Base-by-base conservation (phyloP, 2,329 filamentous ascomycete species). In the Nectriaceae sp. region DNA sequence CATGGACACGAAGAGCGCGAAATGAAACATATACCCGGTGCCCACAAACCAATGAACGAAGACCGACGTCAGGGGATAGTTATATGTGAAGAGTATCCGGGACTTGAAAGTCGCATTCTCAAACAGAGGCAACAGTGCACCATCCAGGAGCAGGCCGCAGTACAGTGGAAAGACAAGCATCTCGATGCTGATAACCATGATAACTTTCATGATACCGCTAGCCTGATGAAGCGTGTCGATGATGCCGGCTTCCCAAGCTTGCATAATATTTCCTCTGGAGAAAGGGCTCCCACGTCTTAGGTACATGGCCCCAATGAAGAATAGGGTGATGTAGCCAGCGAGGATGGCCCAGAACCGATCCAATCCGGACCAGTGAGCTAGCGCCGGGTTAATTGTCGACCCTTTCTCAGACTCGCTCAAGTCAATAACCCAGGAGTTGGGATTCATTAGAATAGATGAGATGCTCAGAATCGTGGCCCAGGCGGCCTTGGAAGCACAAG, bases 21-120 rank as follows among this genome's bases (percentile, higher is more conserved):
- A 99, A 67, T 99, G 94, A 73, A 99, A 99, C 95, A 99, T 99
- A 70, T 99, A 99, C 54, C 92, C 96, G 3, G 94, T 99, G 41
- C 94, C 94, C 47, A 97, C 87, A 65, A 99, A 99, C 94, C 94
- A 99, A 68, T 99, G 94, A 44, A 97, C 88, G 67, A 99, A 99
- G 13, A 95, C 83, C 13, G 93, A 96, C 1, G 91, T 97, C 57
- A 93, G 80, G 0, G 94, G 94, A 52, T 87, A 90, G 52, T 84
- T 78, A 46, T 83, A 75, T 2, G 90, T 90, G 63, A 96, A 99
- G 4, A 84, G 74, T 43, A 96, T 73, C 19, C 94, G 84, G 6
- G 89, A 90, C 54, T 80, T 79, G 43, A 97, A 70, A 1, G 88
- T 92, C 1, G 90, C 87, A 53, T 85, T 78, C 55, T 90, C 87